Conservation (phyloP, 2,329 filamentous ascomycete genomes). For the Claviceps purpurea region DNA sequence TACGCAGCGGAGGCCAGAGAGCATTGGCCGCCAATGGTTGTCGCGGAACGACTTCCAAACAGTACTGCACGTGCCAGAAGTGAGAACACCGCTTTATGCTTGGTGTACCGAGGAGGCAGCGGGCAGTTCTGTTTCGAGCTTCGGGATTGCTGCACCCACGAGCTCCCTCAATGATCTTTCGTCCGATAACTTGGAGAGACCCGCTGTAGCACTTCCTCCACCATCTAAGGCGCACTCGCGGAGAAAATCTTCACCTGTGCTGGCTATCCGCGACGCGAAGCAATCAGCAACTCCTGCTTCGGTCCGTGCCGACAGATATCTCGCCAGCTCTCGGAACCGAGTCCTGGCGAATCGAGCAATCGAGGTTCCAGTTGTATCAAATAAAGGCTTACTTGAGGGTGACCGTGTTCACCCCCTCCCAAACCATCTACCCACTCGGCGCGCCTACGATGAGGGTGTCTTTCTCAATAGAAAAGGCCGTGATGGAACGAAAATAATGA, state of each 20-base stretch:
- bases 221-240: slow-evolving; percentile 18
- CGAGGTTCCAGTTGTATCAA: not conserved
- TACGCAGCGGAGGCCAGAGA: not conserved
- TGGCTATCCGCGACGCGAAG: slow-evolving; percentile 20
- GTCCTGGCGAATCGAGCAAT: not conserved
- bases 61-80: not conserved
- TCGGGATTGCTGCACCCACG: slow-evolving; percentile 17
- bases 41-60: not conserved
- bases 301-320: not conserved
- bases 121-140: slow-evolving; percentile 14
- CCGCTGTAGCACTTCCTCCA: slow-evolving; percentile 1
- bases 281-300: slow-evolving; percentile 1
- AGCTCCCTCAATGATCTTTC: slow-evolving; percentile 6
- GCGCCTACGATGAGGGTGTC: not conserved
- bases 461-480: slow-evolving; percentile 9
- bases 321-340: not conserved
- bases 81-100: not conserved
- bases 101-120: not conserved
- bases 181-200: slow-evolving; percentile 2
- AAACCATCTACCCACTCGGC: not conserved
- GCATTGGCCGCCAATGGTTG: not conserved
- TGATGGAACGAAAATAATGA: slow-evolving; percentile 24
- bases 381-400: not conserved
- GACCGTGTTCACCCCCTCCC: not conserved
- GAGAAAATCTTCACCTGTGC: slow-evolving; percentile 36